Evolutionary conservation across 805 yeast genomes (phyloP).

Genomic region (Spathaspora gorwiae): DNA sequence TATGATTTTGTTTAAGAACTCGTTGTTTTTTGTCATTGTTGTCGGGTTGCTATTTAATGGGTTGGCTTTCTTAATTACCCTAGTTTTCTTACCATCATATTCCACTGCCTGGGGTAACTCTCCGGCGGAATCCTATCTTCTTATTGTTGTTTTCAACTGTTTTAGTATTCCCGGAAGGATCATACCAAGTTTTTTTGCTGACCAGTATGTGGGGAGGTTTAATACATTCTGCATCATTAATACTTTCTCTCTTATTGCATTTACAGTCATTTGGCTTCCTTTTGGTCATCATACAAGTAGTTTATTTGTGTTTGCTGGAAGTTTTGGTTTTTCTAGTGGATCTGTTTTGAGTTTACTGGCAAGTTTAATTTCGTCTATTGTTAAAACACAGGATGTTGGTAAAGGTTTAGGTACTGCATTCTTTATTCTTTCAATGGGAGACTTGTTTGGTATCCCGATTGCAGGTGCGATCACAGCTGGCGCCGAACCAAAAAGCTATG

Average conservation of each 20-base stretch:
- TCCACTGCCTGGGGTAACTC: conserved; percentile 20
- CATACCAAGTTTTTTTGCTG: conserved; percentile 22
- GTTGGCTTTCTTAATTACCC: conserved; percentile 22
- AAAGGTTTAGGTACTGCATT: conserved; percentile 23
- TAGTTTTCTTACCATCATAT: conserved; percentile 21
- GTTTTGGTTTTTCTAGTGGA: conserved; percentile 26
- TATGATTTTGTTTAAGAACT: conserved; percentile 19
- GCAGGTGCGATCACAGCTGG: conserved; percentile 22
- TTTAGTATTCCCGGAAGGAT: conserved; percentile 25
- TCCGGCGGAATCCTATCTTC: conserved; percentile 14
- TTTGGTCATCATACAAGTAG: conserved; percentile 21
- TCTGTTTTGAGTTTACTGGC: conserved; percentile 21
- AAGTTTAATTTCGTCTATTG: conserved; percentile 22
- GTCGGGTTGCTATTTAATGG: conserved; percentile 24
- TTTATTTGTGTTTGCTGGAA: conserved; percentile 19
- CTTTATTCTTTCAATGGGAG: conserved; percentile 23
- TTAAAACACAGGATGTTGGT: conserved; percentile 22
- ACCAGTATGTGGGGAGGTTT: conserved; percentile 19
- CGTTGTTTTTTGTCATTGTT: conserved; percentile 18
- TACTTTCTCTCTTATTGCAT: conserved; percentile 13
- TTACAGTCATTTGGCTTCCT: conserved; percentile 21
- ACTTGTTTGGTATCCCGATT: conserved; percentile 24
- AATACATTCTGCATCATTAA: conserved; percentile 17
- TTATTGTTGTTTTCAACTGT: conserved; percentile 20
- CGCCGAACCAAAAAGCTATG: conserved; percentile 9